Conservation (phyloP, 257 asterid species). For the Jacaranda mimosifolia region DNA sequence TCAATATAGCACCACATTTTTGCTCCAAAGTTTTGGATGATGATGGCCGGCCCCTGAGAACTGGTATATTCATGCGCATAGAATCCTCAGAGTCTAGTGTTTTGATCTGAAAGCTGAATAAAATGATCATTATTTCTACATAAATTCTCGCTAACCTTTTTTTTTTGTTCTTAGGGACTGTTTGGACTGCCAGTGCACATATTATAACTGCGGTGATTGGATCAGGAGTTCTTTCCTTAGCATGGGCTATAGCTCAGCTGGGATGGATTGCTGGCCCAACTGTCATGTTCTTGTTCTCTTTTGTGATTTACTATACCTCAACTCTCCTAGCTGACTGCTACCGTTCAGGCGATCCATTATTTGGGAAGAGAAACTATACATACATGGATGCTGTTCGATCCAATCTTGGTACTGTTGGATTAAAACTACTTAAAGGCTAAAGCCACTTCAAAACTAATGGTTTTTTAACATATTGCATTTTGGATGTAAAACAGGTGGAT, state of each 20-base stretch:
- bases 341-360: constrained; percentile 61
- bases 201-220: constrained; percentile 70
- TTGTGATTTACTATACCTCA: constrained; percentile 63
- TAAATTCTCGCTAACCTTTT: neutral
- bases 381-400: constrained; percentile 71
- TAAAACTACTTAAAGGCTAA: too few species aligned
- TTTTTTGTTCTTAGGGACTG: constrained; percentile 45
- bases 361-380: constrained; percentile 67
- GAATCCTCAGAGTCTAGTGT: neutral
- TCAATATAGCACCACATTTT: constrained; percentile 49
- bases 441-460: too few species aligned
- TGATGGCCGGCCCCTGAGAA: constrained; percentile 69
- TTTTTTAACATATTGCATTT: constrained; percentile 10
- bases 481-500: constrained; percentile 45
- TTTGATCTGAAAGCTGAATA: neutral
- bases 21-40: constrained; percentile 55
- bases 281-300: constrained; percentile 62
- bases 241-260: constrained; percentile 69
- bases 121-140: neutral
- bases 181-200: constrained; percentile 72
- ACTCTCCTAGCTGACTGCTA: constrained; percentile 67
- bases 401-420: constrained; percentile 49
- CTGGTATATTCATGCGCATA: constrained; percentile 35
- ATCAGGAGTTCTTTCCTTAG: constrained; percentile 66
- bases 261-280: constrained; percentile 75